These are phyloP conservation scores for Salinomyces thailandicus DNA, from an alignment of 2,329 filamentous ascomycete species.

Conservation along the genomic window DNA sequence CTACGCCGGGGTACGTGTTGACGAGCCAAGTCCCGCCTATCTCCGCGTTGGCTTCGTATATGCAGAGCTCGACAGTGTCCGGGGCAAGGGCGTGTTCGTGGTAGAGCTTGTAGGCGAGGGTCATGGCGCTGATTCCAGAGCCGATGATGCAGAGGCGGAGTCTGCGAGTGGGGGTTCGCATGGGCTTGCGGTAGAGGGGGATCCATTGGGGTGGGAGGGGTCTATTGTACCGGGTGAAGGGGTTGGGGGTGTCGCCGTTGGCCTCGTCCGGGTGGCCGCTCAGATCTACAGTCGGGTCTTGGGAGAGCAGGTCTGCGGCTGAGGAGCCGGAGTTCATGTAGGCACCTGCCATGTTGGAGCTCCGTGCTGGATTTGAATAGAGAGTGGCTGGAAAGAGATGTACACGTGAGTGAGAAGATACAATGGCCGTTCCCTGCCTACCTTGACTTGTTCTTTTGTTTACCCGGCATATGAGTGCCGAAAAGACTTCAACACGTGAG, in stretches of 20 bases:
- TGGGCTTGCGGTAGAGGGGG: conserved; percentile 24
- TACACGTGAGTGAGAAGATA: no score
- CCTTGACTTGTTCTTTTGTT: no score
- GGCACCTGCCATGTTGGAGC: conserved; percentile 6
- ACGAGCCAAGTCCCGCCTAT: conserved; percentile 33
- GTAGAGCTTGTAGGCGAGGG: conserved; percentile 32
- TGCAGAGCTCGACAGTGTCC: conserved; percentile 27
- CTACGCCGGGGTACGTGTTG: conserved; percentile 34
- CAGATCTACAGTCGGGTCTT: conserved; percentile 12
- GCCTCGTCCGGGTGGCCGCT: conserved; percentile 13
- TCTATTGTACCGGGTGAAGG: conserved; percentile 17
- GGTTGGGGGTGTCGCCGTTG: conserved; percentile 15
- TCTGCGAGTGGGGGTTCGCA: conserved; percentile 20
- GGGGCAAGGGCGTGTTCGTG: conserved; percentile 24
- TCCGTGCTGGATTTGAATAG: no score
- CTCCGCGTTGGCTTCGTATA: conserved; percentile 33
- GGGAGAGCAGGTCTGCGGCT: conserved; percentile 5
- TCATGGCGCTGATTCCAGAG: conserved; percentile 28
- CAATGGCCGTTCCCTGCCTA: no score
- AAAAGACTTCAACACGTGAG: no score
- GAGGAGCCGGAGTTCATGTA: conserved; percentile 3
- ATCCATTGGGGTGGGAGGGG: conserved; percentile 22
- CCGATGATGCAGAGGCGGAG: conserved; percentile 23
- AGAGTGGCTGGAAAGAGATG: no score
- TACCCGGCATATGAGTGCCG: no score